Evolutionary conservation across 2,329 filamentous ascomycete species (phyloP), one percentile per base, ranked within the genome.

Genomic region (Botrytis sinoallii): DNA sequence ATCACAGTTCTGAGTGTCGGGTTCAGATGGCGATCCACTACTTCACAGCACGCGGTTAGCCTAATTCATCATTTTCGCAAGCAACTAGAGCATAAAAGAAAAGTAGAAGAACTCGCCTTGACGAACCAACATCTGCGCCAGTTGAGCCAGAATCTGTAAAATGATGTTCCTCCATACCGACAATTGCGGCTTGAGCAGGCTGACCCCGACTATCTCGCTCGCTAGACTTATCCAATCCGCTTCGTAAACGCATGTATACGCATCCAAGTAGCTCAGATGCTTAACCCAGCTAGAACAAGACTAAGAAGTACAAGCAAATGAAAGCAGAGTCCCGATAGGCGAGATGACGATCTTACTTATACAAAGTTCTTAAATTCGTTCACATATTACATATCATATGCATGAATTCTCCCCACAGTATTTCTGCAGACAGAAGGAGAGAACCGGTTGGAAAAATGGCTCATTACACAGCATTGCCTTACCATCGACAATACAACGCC

Each of bases 201-300:
- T 68, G 48, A 42, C 35, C 42, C 10, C 8, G 48, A 32, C n/a
- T 9, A 8, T 68, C 18, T 42, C 16, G 32, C 66, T 68, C 48
- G 48, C 64, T 72, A 61, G 64, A 32, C 48, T 42, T 22, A 38
- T 59, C 40, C 55, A 60, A 67, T 44, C 75, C 70, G 68, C 74
- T 77, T 69, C 75, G 74, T 55, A 75, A 48, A 72, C 52, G 70
- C 76, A 75, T 76, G n/a, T 42, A 57, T 71, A 63, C 40, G 32
- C 29, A 55, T 40, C 29, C 4, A 55, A 29, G 65, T 52, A 68
- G 18, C 18, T 20, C 38, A 35, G 40, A 72, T 46, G 5, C 32
- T 52, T 44, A 61, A 29, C 42, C 46, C 8, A 52, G 48, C 25
- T 40, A 25, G 55, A 20, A 64, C 6, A 64, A 29, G 48, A 32